Base-by-base conservation (phyloP, 345 rosid genomes). In the Heritiera fomes region DNA sequence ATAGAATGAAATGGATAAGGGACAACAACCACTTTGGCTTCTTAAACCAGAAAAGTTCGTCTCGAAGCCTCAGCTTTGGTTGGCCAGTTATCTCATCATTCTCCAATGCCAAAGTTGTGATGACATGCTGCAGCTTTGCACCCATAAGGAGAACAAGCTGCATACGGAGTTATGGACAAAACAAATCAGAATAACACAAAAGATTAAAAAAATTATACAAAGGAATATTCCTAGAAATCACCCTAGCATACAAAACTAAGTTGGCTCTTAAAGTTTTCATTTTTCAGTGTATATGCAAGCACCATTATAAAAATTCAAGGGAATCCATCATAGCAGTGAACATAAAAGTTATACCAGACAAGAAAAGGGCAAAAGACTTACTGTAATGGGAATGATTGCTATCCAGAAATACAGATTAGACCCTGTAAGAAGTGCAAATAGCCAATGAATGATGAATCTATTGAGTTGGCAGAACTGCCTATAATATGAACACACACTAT, bases 351-450 rank as follows among this genome's bases (percentile, higher is more conserved):
- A 73, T 38, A 83, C 3, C 38, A 34, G 38, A 34, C 38, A 70
- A 28, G 50, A 41, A 8, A 49, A 38, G 40, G 38, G 62, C 32
- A 62, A 69, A 66, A 43, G 61, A 87, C 97, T 91, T 83, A 95
- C 97, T 0, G 92, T 85, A 71, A 92, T 74, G 55, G 99, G 99
- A 83, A 96, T 91, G 80, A 90, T 87, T 4, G 98, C 94, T 83
- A 96, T 91, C 99, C 99, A 96, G 83, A 96, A 96, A 85, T 96
- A 96, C 38, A 96, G 99, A 86, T 96, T 91, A 38, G 97, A 94
- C 12, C 99, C 98, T 95, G 91, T 64, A 75, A 50, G 73, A 83
- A 76, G 4, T 58, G 23, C 67, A 59, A 61, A 73, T 58, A 18
- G 60, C 8, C 73, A 68, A 47, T 47, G 43, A 32, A 76, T 71